These are phyloP conservation scores for Aspergillus vadensis DNA, from an alignment of 2,329 filamentous ascomycete species.

Conservation along the genomic window DNA sequence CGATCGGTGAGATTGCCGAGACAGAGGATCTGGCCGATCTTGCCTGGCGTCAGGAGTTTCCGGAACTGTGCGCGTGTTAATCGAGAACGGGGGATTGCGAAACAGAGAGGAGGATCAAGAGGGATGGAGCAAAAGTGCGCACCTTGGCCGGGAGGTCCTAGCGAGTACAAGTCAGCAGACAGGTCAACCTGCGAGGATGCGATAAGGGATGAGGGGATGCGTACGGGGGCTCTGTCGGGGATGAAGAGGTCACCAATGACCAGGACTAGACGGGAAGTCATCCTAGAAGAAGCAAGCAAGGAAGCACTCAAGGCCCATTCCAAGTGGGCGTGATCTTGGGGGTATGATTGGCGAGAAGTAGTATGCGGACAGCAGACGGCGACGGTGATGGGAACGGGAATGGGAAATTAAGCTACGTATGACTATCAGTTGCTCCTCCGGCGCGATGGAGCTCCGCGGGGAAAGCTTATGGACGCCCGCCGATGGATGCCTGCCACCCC, in stretches of 20 bases:
- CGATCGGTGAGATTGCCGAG: conserved; percentile 79
- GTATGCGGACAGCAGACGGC: conserved; percentile 6
- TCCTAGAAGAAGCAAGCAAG: conserved; percentile 36
- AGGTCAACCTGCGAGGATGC: conserved; percentile 14
- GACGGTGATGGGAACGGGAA: not conserved
- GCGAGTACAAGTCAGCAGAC: conserved; percentile 18
- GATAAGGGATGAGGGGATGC: conserved; percentile 21
- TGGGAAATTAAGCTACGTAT: conserved; percentile 13
- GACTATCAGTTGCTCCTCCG: conserved; percentile 11
- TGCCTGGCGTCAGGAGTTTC: conserved; percentile 79
- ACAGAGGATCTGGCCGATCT: conserved; percentile 80
- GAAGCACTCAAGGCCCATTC: conserved; percentile 33
- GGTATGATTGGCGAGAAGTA: not conserved
- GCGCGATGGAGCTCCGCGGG: conserved; percentile 10
- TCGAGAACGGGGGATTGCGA: conserved; percentile 13
- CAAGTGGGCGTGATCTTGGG: conserved; percentile 9
- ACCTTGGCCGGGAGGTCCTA: conserved; percentile 86
- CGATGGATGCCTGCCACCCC: conserved; percentile 6
- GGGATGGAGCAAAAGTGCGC: conserved; percentile 27
- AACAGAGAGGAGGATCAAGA: not conserved
- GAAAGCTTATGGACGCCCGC: conserved; percentile 8
- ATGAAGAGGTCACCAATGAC: conserved; percentile 94
- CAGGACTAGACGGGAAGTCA: conserved; percentile 85
- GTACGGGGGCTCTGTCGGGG: conserved; percentile 80
- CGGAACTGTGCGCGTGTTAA: conserved; percentile 64